Percentiles rank a stretch among this genome's conserved stretches.
These are phyloP conservation scores for Quercus phellos DNA, from an alignment of 331 rosid species.

Conservation along the genomic window DNA sequence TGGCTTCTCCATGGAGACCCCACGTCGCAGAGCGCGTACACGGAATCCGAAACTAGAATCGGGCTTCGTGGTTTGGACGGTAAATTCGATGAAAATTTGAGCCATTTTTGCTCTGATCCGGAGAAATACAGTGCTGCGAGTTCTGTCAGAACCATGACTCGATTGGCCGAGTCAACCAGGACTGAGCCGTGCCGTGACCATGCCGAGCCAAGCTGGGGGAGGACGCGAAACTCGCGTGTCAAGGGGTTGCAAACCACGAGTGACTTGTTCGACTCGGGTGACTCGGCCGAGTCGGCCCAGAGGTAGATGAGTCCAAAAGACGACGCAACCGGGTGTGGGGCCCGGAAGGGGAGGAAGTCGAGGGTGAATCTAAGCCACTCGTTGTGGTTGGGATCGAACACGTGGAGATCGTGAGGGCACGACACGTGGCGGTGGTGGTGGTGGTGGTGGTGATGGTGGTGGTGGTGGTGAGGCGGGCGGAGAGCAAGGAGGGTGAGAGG, in stretches of 20 bases:
- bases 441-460: conserved; percentile 5
- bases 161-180: conserved; percentile 56
- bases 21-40: conserved; percentile 72
- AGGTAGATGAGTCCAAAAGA: conserved; percentile 72
- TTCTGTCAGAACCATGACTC: conserved; percentile 80
- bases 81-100: conserved; percentile 69
- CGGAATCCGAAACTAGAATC: conserved; percentile 50
- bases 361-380: conserved; percentile 63
- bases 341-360: conserved; percentile 67
- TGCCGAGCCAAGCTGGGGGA: conserved; percentile 88
- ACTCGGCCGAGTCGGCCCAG: conserved; percentile 62
- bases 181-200: conserved; percentile 95
- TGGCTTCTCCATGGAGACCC: conserved; percentile 92
- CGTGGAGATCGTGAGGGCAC: conserved; percentile 38
- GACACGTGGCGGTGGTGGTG: conserved; percentile 21
- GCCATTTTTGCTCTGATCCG: conserved; percentile 53
- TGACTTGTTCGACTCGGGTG: conserved; percentile 39
- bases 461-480: conserved; percentile 51
- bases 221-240: conserved; percentile 55
- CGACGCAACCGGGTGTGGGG: conserved; percentile 80
- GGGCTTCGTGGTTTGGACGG: conserved; percentile 90
- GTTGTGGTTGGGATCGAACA: conserved; percentile 54
- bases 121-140: conserved; percentile 74
- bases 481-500: conserved; percentile 66
- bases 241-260: conserved; percentile 76